phyloP scores from a whole-genome alignment of 345 rosid genomes.

The Kandelia obovata region DNA sequence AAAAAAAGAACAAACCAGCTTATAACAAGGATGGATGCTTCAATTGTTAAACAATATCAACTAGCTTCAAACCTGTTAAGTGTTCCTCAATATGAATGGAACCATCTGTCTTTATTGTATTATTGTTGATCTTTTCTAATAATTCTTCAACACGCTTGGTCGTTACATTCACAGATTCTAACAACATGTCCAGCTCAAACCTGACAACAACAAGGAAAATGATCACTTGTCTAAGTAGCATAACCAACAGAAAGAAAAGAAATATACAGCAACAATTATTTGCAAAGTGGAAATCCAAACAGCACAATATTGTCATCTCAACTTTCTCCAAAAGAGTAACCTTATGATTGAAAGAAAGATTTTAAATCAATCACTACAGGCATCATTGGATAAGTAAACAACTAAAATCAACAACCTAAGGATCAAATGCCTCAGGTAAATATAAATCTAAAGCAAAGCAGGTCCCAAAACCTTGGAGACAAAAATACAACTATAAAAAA shows the following conservation, averaged over 20 bases:
- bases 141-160: constrained; percentile 83
- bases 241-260: constrained; percentile 6
- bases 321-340: constrained; percentile 6
- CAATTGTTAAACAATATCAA: constrained; percentile 3
- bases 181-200: constrained; percentile 96
- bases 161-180: constrained; percentile 87
- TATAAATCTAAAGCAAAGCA: neutral
- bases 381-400: neutral
- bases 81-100: constrained; percentile 69
- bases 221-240: constrained; percentile 13
- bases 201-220: constrained; percentile 40
- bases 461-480: neutral
- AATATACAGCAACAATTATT: neutral
- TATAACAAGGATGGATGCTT: constrained; percentile 6
- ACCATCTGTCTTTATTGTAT: constrained; percentile 51
- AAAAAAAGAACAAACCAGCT: constrained; percentile 14
- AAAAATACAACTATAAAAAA: neutral
- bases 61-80: constrained; percentile 63
- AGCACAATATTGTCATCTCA: neutral
- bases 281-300: neutral
- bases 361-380: neutral
- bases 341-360: neutral
- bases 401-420: neutral
- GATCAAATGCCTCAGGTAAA: too few relatives aligned
- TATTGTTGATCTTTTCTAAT: constrained; percentile 64